Evolutionary conservation across 148 eudicot genomes (phyloP), one percentile per base, ranked within the genome.

Genomic region (Chenopodium quinoa): DNA sequence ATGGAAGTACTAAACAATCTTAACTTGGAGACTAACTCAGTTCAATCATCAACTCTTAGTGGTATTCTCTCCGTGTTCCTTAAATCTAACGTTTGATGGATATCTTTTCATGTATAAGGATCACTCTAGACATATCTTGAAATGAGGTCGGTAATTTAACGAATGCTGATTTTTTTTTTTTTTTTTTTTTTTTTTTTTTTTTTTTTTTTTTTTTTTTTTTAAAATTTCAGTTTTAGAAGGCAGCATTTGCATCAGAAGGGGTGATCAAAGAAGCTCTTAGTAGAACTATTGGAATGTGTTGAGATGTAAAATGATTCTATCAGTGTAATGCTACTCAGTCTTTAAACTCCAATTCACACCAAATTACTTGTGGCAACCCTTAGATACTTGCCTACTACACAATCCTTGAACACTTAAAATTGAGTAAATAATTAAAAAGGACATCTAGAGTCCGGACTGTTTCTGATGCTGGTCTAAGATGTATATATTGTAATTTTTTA

Each of bases 201-300:
- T 27, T 27, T 0, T 27, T 27, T 27, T 27, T 27, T 27, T 77
- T 19, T 44, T 54, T 76, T n/a, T 32, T 64, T 56, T 5, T 56
- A 6, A 5, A 40, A 40, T 72, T 81, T 71, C 87, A 90, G 91
- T 84, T 86, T 46, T 78, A 85, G 65, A 86, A 88, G 89, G 82
- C 82, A 37, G 87, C 87, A 76, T 79, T 85, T 80, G 87, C 86
- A 68, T 84, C 91, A 22, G 87, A 86, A 48, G 79, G 75, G 65
- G 85, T 88, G 87, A 88, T 90, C 82, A 89, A 83, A 78, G 87
- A 83, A 81, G 81, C 83, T 23, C 91, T 89, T 63, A 82, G 82
- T 71, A 83, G 79, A 54, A 73, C 79, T 37, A 83, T 71, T 10
- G 82, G 83, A 78, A 81, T 81, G 52, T 80, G 81, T 40, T 86